Evolutionary conservation across 148 eudicot genomes (phyloP), one percentile per base, ranked within the genome.

Genomic region (Polygonum aviculare): DNA sequence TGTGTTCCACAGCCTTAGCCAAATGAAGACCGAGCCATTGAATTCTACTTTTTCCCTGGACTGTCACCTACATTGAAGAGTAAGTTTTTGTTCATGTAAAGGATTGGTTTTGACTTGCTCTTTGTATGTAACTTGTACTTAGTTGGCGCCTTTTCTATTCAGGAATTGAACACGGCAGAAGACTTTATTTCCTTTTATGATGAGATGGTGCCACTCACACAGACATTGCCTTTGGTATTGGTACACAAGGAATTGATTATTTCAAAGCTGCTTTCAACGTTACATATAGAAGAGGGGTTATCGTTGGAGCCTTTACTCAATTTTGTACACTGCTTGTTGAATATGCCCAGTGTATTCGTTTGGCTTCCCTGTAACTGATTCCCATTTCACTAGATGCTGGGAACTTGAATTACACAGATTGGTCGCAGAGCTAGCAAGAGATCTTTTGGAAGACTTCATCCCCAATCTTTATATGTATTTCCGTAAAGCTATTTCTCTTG

Each of bases 261-360:
- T 21, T 81, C 86, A 11, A 83, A 85, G 35, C 91, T 95, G 71
- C 86, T 90, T 45, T 87, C 90, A 67, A 82, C 92, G 81, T 76
- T 95, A 83, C 82, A 85, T 54, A 80, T 88, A 83, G 84, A 84
- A 82, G 91, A 85, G 39, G 85, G 91, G 74, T 83, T 95, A 49
- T 95, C 98, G n/a, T 82, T 88, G 78, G 97, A 92, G 75, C 93
- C 98, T 44, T 89, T 92, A 75, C 85, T 95, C 77, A 87, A 97
- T 97, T 82, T 71, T 77, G 75, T 47, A 52, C 4, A 3, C 48
- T 33, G 69, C 69, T 11, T 57, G 7, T 12, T 10, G 10, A 26
- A 26, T 22, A 16, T 62, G 69, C 33, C 63, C 0, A 8, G 33
- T 19, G 31, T 19, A 12, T 33, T 33, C 33, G 3, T 63, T 63